Evolutionary conservation across 2,329 filamentous ascomycete genomes (phyloP), one percentile per base, ranked within the genome.

Genomic region (Arthroderma sp.): DNA sequence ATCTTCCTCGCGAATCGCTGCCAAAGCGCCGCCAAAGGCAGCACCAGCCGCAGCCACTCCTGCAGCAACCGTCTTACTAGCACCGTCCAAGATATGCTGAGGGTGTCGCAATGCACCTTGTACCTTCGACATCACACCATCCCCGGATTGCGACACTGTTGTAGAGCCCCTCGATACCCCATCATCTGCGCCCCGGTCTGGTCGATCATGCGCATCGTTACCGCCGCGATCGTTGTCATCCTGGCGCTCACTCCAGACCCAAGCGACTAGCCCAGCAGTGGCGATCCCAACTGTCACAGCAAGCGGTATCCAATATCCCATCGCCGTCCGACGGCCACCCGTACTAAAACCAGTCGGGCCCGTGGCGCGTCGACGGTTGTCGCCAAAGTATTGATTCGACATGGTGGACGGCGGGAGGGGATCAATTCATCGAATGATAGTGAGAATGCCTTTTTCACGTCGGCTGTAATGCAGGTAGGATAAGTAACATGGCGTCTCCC

Each of bases 201-300:
- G 53, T 29, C 54, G 56, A 38, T 57, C 53, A 42, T 56, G 51
- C 38, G 71, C 70, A 55, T 69, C 67, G 44, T 70, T 68, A 43
- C 79, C 73, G 46, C 77, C 73, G 43, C 79, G 75, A 29, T 87
- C 81, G 43, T 86, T 81, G 47, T 81, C 76, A 53, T 84, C 81
- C 57, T 74, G 78, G 57, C 86, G 82, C 67, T 94, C 87, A 62
- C 83, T 93, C 87, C 87, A 94, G 49, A 88, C 78, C 89, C 89
- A 96, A 46, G 86, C 86, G 43, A 82, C 88, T 40, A 94, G 68
- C 31, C 88, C 87, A 45, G 84, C 80, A 22, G 88, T 86, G 49
- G 89, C 89, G 54, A 93, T 78, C 39, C 86, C 88, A 47, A 94
- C 79, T 41, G 88, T 95, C 52, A 94, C 66, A 52, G 80, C 82